Base-by-base conservation (phyloP, 768 basidiomycete species). In the Hypholoma sublateritium region DNA sequence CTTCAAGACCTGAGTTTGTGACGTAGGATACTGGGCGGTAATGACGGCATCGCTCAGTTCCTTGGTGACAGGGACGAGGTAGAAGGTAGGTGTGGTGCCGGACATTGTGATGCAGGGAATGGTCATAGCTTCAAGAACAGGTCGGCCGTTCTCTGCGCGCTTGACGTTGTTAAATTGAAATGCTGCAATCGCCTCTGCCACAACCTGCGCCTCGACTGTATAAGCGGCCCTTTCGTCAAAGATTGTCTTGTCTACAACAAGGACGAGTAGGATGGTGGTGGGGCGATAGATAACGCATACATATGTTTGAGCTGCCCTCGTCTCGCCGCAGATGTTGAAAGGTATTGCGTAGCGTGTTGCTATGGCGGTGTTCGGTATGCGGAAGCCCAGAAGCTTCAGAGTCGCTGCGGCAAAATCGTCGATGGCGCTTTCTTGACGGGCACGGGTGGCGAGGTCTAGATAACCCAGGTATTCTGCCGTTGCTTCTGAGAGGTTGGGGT, bases 81-180 rank as follows among this genome's bases (percentile, higher is more conserved):
- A 74, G 61, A 75, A 75, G 19, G 63, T 65, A 28, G 73, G 74
- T 16, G 42, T 60, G 25, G 71, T 73, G 36, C 74, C 69, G 16
- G 59, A 34, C 71, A 77, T 71, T 22, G 62, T 66, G 59, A 77
- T 72, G 53, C 65, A 67, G 28, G 73, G 69, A 28, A 74, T 69
- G 24, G 60, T 67, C 70, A 70, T 73, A 41, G 50, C 28, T n/a
- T 62, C 55, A 7, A 71, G 66, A 36, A 35, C 16, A 34, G 50
- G 19, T 25, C 53, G 45, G 52, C 67, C 68, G 11, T 34, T 53
- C 37, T 19, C 56, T 50, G 44, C 54, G 24, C 68, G 66, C 45
- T 56, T 65, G 32, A 4, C 5, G 57, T 70, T 73, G 59, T 73
- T 75, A 56, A 48, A 61, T 54, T 70, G 68, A 58, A 69, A 72